Percentiles rank a stretch among this genome's conserved stretches.
These are phyloP conservation scores for Pichia manshurica DNA, from an alignment of 805 yeast genomes.

Conservation along the genomic window DNA sequence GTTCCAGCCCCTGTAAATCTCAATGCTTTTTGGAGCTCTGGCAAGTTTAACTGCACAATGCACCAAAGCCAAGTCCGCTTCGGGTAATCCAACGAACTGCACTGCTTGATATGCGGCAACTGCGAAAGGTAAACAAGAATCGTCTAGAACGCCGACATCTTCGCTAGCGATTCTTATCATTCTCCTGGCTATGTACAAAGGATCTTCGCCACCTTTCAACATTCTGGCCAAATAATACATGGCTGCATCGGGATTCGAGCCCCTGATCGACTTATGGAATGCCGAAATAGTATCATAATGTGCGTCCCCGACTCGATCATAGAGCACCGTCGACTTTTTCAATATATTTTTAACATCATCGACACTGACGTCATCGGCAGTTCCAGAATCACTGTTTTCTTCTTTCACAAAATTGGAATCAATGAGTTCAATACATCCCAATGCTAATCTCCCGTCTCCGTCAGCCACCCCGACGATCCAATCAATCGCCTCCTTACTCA, in stretches of 20 bases:
- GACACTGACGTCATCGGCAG: constrained; percentile 30
- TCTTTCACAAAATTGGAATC: constrained; percentile 43
- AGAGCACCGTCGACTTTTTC: constrained; percentile 51
- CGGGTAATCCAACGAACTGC: constrained; percentile 91
- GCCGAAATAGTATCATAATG: constrained; percentile 97
- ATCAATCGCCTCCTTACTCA: constrained; percentile 53
- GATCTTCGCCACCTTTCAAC: constrained; percentile 93
- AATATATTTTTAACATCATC: constrained; percentile 38
- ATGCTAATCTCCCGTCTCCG: constrained; percentile 85
- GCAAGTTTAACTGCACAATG: constrained; percentile 93
- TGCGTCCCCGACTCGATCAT: constrained; percentile 83
- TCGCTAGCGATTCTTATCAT: constrained; percentile 95
- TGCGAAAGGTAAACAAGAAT: constrained; percentile 79
- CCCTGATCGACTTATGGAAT: constrained; percentile 88
- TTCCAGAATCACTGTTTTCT: neutral
- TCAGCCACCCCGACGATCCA: constrained; percentile 68
- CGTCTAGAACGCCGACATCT: constrained; percentile 85
- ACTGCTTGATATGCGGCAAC: constrained; percentile 80
- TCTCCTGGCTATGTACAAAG: constrained; percentile 79
- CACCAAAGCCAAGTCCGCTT: constrained; percentile 80
- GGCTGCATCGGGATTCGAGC: constrained; percentile 86
- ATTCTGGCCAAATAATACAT: constrained; percentile 79
- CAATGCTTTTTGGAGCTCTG: constrained; percentile 77
- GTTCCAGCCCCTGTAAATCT: constrained; percentile 76
- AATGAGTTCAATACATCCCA: constrained; percentile 72